Base-by-base conservation (phyloP, 768 basidiomycete species). In the Suillus discolor region DNA sequence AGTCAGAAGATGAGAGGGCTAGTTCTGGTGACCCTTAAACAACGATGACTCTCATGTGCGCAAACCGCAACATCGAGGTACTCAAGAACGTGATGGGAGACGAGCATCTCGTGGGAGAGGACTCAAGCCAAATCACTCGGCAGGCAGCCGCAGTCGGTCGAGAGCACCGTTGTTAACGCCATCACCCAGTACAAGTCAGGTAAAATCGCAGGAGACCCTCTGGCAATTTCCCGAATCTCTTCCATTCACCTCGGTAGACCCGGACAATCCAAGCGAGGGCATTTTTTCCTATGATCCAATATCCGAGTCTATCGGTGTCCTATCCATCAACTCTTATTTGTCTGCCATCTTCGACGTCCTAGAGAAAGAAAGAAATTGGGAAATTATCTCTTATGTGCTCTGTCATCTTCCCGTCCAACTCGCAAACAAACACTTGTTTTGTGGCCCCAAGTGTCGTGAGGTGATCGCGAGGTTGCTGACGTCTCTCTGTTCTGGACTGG, bases 381-480 rank as follows among this genome's bases (percentile, higher is more conserved):
- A 99, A 65, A 82, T 99, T 47, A 82, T 97, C 13, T 94, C 95
- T 2, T 99, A 97, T 72, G 82, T 96, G 6, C 82, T 99, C 6
- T 94, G 92, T 72, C 92, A 97, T 78, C 83, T 99, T 0, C 96
- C 97, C 2, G 83, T 88, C 11, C 96, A 99, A 73, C 84, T 99
- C 12, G 83, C 92, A 65, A 99, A 99, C 84, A 99, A 98, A 76
- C 95, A 99, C 71, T 83, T 98, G 62, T 96, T 97, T 76, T 97
- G 96, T 73, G 97, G 97, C 1, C 93, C 93, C 0, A 87, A 87
- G 61, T 88, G 91, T 36, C 82, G 88, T n/a, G 77, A 73, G 16
- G 84, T 85, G 12, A 84, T 96, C 25, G 80, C 86, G 6, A 82
- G 79, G 57, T 78, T 98, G 41, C 78, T 94, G 45, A 81, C 82